Conservation (phyloP, 805 yeast genomes). For the Myxozyma nipponensis region DNA sequence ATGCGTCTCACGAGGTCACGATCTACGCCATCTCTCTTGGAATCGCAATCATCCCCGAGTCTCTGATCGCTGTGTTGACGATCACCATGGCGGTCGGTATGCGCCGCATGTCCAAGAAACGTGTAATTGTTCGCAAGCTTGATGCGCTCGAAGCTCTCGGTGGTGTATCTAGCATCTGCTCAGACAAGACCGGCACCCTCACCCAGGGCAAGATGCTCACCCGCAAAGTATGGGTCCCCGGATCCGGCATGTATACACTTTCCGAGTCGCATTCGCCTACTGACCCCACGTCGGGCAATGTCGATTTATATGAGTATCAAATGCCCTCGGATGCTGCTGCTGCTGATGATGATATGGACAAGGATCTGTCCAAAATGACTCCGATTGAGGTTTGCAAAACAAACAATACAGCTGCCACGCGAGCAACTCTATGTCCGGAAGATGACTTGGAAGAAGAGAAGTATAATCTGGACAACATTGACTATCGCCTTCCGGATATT, state of each 20-base stretch:
- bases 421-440: background rate
- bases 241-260: conserved; percentile 54
- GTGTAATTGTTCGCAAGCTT: conserved; percentile 70
- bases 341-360: conserved; percentile 28
- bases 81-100: conserved; percentile 84
- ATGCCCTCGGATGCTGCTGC: background rate
- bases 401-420: background rate
- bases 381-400: conserved; percentile 28
- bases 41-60: conserved; percentile 77
- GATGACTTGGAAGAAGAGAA: background rate
- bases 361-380: conserved; percentile 2
- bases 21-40: conserved; percentile 86
- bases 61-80: conserved; percentile 75
- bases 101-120: conserved; percentile 60
- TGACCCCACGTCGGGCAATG: conserved; percentile 58
- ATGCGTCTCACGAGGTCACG: conserved; percentile 76
- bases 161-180: conserved; percentile 73
- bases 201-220: conserved; percentile 78
- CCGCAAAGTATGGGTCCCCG: conserved; percentile 65
- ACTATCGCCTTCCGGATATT: background rate
- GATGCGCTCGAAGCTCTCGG: conserved; percentile 79
- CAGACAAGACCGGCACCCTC: conserved; percentile 79
- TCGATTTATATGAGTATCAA: conserved; percentile 26
- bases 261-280: conserved; percentile 56
- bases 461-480: no score